These are phyloP conservation scores for Begonia peltatifolia DNA, from an alignment of 306 rosid genomes.

Conservation along the genomic window DNA sequence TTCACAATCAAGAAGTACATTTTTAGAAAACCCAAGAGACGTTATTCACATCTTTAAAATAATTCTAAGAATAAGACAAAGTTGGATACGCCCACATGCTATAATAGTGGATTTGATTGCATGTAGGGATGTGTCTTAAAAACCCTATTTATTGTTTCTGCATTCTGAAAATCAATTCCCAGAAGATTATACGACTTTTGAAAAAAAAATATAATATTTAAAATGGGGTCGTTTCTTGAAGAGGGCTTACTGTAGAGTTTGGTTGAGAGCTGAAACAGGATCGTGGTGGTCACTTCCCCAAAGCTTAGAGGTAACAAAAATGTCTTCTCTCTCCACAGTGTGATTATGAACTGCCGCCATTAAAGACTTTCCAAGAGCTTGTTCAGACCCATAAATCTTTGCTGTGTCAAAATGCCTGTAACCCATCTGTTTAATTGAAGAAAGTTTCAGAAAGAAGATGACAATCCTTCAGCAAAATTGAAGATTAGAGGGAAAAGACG, in stretches of 20 bases:
- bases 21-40: too few relatives aligned
- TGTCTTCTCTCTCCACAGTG: constrained; percentile 36
- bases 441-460: too few relatives aligned
- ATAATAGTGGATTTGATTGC: too few relatives aligned
- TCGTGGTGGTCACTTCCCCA: constrained; percentile 95
- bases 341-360: constrained; percentile 30
- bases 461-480: too few relatives aligned
- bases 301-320: constrained; percentile 72
- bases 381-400: constrained; percentile 71
- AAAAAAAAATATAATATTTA: neutral
- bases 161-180: neutral
- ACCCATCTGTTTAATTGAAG: constrained; percentile 39
- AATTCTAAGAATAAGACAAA: neutral
- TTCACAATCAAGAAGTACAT: too few relatives aligned
- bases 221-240: too few relatives aligned
- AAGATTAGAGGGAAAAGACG: too few relatives aligned
- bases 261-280: constrained; percentile 67
- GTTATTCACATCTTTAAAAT: too few relatives aligned
- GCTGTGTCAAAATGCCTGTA: constrained; percentile 89
- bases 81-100: neutral
- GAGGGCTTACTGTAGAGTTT: constrained; percentile 38
- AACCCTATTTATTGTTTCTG: neutral
- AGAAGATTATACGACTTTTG: neutral
- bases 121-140: too few relatives aligned
- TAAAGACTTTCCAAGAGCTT: constrained; percentile 57